Base-by-base conservation (phyloP, 768 basidiomycete genomes). In the Leucocoprinus sp. region DNA sequence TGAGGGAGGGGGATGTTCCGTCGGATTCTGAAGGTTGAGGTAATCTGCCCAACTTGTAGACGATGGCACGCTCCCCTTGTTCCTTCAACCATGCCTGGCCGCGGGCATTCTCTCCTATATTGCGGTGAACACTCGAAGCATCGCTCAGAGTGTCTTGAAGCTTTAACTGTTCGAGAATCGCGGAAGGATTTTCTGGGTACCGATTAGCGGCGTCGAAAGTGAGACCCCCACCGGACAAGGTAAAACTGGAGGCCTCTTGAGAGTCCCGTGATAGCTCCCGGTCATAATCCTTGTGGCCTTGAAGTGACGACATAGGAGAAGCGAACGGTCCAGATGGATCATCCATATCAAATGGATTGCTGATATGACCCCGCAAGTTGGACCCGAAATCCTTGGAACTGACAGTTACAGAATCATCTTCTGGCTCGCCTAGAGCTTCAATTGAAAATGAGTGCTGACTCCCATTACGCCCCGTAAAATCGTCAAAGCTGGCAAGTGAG, bases 51-150 rank as follows among this genome's bases (percentile, higher is more conserved):
- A 84, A 64, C 67, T 77, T 77, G 15, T 73, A 72, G 36, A 76
- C 74, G 40, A 81, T 71, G 0, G 74, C 70, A 9, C 86, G 75
- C 24, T 77, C 72, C 40, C 78, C 85, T 60, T 95, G 91, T 54
- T 93, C 89, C 27, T 76, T 74, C 35, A 95, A 60, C 91, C 91
- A 93, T 21, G 82, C 76, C 5, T 76, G 78, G 0, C 87, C 85
- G 7, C 86, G 76, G 56, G 84, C 80, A 44, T 71, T 72, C 5
- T 72, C 71, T n/a, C 70, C 66, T 18, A 74, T 60, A 19, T 69
- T 60, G 2, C 71, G 69, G 45, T 68, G 63, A 17, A 75, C 63
- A 1, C 71, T 68, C 17, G 59, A 49, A 51, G 69, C 66, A 42
- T 68, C 69, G 37, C 62, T 61, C 14, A 63, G 55, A 5, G 61